phyloP scores from a whole-genome alignment of 2,329 filamentous ascomycete species.

The Dichotomopilus funicola region DNA sequence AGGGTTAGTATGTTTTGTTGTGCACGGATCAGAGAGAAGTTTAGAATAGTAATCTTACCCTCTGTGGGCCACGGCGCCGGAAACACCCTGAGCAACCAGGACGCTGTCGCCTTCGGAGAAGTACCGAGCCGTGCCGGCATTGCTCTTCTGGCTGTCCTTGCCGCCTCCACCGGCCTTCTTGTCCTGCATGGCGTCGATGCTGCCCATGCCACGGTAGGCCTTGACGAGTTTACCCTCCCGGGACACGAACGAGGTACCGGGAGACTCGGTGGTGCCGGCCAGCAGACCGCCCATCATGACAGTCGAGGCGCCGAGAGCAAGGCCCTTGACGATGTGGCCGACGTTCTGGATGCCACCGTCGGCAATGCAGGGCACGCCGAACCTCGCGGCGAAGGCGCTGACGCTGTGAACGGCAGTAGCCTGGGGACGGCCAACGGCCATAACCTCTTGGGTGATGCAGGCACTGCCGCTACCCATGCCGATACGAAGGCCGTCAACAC shows the following conservation, averaged over 20 bases:
- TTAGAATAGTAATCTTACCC: constrained; percentile 40
- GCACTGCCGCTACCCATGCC: constrained; percentile 98
- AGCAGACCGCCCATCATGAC: constrained; percentile 99
- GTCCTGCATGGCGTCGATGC: constrained; percentile 98
- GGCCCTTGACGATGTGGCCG: constrained; percentile 97
- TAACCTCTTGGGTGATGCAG: constrained; percentile 99
- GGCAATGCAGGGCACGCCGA: constrained; percentile 95
- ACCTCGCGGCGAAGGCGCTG: constrained; percentile 78
- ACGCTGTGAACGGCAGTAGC: constrained; percentile 90
- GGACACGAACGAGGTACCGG: constrained; percentile 92
- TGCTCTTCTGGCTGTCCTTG: constrained; percentile 70
- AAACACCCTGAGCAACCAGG: constrained; percentile 93
- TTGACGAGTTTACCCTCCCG: constrained; percentile 97
- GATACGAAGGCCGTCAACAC: constrained; percentile 92
- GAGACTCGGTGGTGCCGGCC: constrained; percentile 94
- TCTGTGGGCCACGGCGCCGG: constrained; percentile 73
- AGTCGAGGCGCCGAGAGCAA: constrained; percentile 86
- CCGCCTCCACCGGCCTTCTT: constrained; percentile 79
- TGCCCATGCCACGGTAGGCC: constrained; percentile 98
- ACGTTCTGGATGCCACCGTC: constrained; percentile 98
- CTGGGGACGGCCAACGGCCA: constrained; percentile 96
- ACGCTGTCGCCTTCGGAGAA: constrained; percentile 96
- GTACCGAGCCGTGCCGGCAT: constrained; percentile 94
- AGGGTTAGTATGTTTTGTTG: constrained; percentile 27
- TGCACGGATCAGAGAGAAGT: background rate